Conservation (phyloP, 345 rosid species). For the Aurinia saxatilis region DNA sequence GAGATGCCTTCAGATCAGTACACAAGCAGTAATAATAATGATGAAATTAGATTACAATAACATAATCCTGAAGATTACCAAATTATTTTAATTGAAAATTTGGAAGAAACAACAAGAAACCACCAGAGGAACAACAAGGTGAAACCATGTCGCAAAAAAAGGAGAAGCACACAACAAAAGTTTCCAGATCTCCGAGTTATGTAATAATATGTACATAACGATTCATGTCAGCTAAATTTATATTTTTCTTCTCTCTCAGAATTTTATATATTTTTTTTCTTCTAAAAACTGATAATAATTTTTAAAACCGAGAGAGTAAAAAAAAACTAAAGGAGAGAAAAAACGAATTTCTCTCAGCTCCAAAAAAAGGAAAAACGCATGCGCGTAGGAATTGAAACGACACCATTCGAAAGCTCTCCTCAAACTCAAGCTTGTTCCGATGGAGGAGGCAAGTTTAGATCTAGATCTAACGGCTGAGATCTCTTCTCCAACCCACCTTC, state of each 20-base stretch:
- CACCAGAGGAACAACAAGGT: constrained; percentile 24
- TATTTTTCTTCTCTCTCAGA: constrained; percentile 5
- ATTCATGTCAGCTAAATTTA: constrained; percentile 29
- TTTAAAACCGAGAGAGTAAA: neutral
- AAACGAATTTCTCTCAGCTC: constrained; percentile 17
- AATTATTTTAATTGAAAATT: constrained; percentile 20
- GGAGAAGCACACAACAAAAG: constrained; percentile 13
- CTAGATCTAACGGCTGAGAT: constrained; percentile 42
- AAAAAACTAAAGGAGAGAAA: neutral
- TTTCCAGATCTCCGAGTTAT: constrained; percentile 23
- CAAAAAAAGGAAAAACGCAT: constrained; percentile 2
- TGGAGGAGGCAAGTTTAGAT: constrained; percentile 65
- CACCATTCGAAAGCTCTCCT: constrained; percentile 17
- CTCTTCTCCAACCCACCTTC: constrained; percentile 28
- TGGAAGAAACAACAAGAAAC: constrained; percentile 4
- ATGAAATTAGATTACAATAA: too few species aligned
- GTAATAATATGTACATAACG: constrained; percentile 32
- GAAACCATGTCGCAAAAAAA: constrained; percentile 32
- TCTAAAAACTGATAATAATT: constrained; percentile 16
- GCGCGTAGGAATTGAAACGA: constrained; percentile 19
- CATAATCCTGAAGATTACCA: constrained; percentile 15
- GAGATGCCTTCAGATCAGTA: neutral
- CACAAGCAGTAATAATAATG: neutral
- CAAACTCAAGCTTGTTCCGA: constrained; percentile 55
- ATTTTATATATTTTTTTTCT: neutral